Percentiles rank a stretch among this genome's conserved stretches.
phyloP scores from a whole-genome alignment of 2,329 filamentous ascomycete species.

The Trichoderma arundinaceum region DNA sequence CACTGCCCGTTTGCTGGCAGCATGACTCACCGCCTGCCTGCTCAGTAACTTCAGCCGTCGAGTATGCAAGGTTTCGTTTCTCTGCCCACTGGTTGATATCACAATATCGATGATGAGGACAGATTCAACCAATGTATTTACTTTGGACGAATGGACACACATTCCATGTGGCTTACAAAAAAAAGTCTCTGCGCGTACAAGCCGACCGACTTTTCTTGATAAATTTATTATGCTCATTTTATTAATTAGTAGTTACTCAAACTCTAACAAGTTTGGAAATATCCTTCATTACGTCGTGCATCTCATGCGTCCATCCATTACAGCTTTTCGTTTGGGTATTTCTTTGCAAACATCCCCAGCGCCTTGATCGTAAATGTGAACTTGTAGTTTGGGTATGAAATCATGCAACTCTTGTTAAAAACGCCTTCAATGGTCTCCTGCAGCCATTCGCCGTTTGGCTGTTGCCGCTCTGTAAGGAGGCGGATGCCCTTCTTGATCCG shows the following conservation, averaged over 20 bases:
- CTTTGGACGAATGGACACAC: no score
- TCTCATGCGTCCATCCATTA: neutral
- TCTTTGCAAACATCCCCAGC: conserved; percentile 82
- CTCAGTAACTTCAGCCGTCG: neutral
- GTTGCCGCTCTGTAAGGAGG: conserved; percentile 84
- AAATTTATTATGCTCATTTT: no score
- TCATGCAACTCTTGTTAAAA: conserved; percentile 99
- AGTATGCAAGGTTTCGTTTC: neutral
- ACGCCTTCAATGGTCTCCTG: conserved; percentile 97
- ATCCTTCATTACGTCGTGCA: neutral
- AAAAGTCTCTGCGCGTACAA: no score
- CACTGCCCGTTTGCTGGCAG: neutral
- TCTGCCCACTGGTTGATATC: no score
- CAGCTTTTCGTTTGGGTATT: conserved; percentile 70
- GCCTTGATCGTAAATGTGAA: conserved; percentile 95
- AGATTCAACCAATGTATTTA: no score
- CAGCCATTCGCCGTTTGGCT: conserved; percentile 88
- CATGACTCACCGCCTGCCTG: neutral
- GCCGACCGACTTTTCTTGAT: no score
- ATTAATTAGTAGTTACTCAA: no score
- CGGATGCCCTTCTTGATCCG: conserved; percentile 75
- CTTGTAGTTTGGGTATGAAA: conserved; percentile 99
- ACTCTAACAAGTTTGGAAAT: neutral
- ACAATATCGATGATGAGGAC: no score
- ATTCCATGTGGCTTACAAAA: no score